Evolutionary conservation across 148 eudicot genomes (phyloP), one percentile per base, ranked within the genome.

Genomic region (Silene uniflora): DNA sequence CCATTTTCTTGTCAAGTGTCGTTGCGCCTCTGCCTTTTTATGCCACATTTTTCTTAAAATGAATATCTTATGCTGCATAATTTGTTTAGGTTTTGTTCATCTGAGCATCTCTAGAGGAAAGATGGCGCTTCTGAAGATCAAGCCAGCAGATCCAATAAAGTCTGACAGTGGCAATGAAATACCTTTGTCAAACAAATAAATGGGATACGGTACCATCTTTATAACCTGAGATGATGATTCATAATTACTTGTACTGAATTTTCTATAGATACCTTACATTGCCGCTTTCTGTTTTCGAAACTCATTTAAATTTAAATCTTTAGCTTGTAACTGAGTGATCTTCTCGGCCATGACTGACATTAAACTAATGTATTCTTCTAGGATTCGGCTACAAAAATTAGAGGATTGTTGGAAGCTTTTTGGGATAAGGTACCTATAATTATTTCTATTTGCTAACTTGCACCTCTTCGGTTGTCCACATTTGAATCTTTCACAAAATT

Each of bases 351-450:
- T 79, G 32, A 10, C 65, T 82, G 29, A 78, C n/a, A n/a, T n/a
- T n/a, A n/a, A n/a, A n/a, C n/a, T n/a, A n/a, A n/a, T n/a, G n/a
- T n/a, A n/a, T n/a, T 63, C 72, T 49, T 84, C 76, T 73, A 95
- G 98, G 97, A 90, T 58, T 88, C 87, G 70, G 81, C 87, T 75
- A 76, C 78, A 59, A 92, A 86, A 80, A 86, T 67, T 62, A 88
- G 92, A 85, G 93, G 86, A 76, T 78, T 83, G 24, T 76, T 95
- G 79, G 88, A 85, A 81, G 93, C 84, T 62, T 95, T 88, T 78
- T 95, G 97, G 97, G 96, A 95, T 73, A 95, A 92, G 98, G 98
- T 95, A 83, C 76, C 67, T 29, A 32, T 18, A 67, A 35, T 63
- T n/a, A n/a, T 47, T 47, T 14, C 73, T 54, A 7, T 68, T 54